Evolutionary conservation across 2,329 filamentous ascomycete genomes (phyloP), one percentile per base, ranked within the genome.

Genomic region (Penicillium sp.): DNA sequence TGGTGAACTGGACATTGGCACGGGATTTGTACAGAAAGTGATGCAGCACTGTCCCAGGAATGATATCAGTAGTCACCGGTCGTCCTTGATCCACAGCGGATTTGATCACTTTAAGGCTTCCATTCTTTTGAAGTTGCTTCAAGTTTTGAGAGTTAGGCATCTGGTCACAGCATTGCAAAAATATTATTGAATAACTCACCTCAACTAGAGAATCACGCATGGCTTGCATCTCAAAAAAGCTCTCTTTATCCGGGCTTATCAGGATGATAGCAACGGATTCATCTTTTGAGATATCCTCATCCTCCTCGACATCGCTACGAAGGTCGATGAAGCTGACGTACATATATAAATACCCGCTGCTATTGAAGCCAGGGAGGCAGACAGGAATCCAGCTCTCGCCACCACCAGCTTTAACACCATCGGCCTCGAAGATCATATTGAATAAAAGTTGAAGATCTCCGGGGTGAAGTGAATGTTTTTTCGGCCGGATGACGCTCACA

Each of bases 401-500:
- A n/a, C 85, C 92, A 5, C 90, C 92, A 18, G 91, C 89, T 70
- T 94, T 93, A 70, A 99, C 89, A 39, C 91, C 89, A 45, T 91
- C 91, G 2, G 93, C 94, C 76, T 96, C 92, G 67, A 99, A 99
- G 2, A 99, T 85, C 95, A 99, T 99, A 70, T 97, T 97, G 81
- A 99, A 99, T 56, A 99, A 92, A 42, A 99, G 83, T 68, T 97
- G 93, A 21, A 99, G 81, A 70, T 99, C 94, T 59, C 92, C 93
- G 0, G 95, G 94, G 65, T 99, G 95, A 2, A 99, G 81, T 0
- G 92, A 97, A 73, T 99, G 94, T 54, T 94, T 91, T 64, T 95
- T 92, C 5, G 95, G 95, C 33, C 94, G 83, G 14, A 97, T 89
- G 33, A 99, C 95, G 69, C 92, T 97, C 61, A 99, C 94, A 5